Evolutionary conservation across 1,284 basidiomycete genomes (phyloP).

Genomic region (Meira nashicola): DNA sequence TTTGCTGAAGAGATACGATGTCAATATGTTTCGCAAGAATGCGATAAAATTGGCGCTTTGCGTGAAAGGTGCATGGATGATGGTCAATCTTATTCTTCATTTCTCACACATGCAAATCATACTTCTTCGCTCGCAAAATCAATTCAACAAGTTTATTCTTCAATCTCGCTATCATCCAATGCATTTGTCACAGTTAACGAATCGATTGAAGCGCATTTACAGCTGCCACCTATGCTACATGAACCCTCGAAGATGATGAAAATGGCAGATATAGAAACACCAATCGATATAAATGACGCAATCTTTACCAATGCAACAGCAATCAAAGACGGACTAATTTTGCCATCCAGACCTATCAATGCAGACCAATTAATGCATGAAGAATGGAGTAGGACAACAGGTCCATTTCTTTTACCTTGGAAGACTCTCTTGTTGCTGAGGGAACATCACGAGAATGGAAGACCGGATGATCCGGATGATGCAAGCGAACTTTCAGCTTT

Average conservation of each 20-base stretch:
- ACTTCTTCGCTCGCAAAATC: conserved; percentile 40
- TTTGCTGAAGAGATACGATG: conserved; percentile 39
- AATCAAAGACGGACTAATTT: no score
- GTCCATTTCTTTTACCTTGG: conserved; percentile 80
- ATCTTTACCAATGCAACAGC: conserved; percentile 16
- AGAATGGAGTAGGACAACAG: conserved; percentile 47
- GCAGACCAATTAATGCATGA: conserved; percentile 15
- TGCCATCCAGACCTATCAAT: not conserved
- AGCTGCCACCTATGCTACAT: conserved; percentile 45
- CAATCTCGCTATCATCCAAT: conserved; percentile 34
- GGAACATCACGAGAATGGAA: conserved; percentile 16
- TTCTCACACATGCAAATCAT: conserved; percentile 29
- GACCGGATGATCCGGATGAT: not conserved
- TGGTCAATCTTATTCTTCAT: conserved; percentile 28
- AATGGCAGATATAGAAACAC: conserved; percentile 39
- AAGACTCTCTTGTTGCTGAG: conserved; percentile 74
- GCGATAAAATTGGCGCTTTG: conserved; percentile 30
- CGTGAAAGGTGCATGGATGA: conserved; percentile 39
- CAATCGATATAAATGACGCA: conserved; percentile 41
- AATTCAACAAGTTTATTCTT: conserved; percentile 32
- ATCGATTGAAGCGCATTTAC: conserved; percentile 39
- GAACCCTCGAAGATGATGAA: conserved; percentile 26
- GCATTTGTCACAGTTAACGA: conserved; percentile 45
- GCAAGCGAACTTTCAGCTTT: not conserved
- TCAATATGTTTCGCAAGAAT: conserved; percentile 36